These are phyloP conservation scores for Colletotrichum plurivorum DNA, from an alignment of 2,329 filamentous ascomycete genomes.

Conservation along the genomic window DNA sequence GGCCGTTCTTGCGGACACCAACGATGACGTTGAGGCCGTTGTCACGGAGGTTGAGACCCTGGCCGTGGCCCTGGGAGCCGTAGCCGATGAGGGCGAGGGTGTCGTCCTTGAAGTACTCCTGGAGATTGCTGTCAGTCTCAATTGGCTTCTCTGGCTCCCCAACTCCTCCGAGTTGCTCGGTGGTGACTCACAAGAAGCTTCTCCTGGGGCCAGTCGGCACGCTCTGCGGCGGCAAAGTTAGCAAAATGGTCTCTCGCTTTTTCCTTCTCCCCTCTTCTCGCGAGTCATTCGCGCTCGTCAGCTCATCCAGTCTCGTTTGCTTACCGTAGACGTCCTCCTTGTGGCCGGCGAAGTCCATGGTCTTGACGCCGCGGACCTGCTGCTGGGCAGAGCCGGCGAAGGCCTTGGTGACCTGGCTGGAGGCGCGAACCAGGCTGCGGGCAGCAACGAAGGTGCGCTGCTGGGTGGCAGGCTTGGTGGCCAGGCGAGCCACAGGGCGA, in stretches of 20 bases:
- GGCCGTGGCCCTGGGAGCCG: conserved; percentile 96
- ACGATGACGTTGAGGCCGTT: conserved; percentile 99
- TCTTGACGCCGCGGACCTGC: conserved; percentile 93
- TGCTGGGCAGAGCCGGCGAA: conserved; percentile 67
- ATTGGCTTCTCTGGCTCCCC: conserved; percentile 6
- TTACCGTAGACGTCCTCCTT: conserved; percentile 96
- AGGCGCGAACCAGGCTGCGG: conserved; percentile 68
- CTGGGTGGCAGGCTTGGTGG: conserved; percentile 68
- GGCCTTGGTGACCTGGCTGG: conserved; percentile 56
- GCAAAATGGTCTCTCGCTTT: conserved; percentile 8
- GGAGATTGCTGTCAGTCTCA: conserved; percentile 39
- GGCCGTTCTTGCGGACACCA: conserved; percentile 97
- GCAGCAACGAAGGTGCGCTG: conserved; percentile 75
- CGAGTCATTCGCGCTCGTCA: conserved; percentile 28
- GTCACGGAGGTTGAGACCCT: conserved; percentile 99
- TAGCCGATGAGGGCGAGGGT: conserved; percentile 99
- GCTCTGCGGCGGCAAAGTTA: conserved; percentile 73
- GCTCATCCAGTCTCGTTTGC: conserved; percentile 46
- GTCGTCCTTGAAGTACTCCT: conserved; percentile 99
- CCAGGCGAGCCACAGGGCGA: conserved; percentile 74
- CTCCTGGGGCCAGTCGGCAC: conserved; percentile 97
- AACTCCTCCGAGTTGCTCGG: neutral
- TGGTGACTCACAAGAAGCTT: conserved; percentile 87
- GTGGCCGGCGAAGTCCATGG: conserved; percentile 96
- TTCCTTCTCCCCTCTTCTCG: conserved; percentile 2